These are phyloP conservation scores for Neopestalotiopsis clavispora DNA, from an alignment of 2,329 filamentous ascomycete species.

Conservation along the genomic window DNA sequence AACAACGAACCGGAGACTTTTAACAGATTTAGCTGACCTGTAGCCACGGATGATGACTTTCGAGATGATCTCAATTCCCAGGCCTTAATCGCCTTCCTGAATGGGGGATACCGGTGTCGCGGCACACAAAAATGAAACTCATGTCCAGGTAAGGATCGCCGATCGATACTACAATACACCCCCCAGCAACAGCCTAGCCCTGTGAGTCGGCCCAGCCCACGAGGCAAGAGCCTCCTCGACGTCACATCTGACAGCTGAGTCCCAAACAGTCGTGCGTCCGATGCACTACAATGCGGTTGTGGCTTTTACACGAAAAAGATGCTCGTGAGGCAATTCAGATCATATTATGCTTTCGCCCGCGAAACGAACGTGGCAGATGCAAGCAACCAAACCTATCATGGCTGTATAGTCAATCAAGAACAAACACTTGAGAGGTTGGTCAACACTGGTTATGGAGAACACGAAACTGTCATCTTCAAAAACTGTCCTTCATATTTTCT, in stretches of 20 bases:
- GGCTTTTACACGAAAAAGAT: background rate
- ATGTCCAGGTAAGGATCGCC: constrained; percentile 1
- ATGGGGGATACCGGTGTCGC: constrained; percentile 1
- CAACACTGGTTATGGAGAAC: background rate
- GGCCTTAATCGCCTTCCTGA: background rate
- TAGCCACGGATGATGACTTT: background rate
- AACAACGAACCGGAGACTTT: background rate
- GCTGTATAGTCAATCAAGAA: background rate
- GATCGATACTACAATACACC: background rate
- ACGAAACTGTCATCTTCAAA: background rate
- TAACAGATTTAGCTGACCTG: background rate
- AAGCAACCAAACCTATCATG: background rate
- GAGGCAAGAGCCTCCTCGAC: constrained; percentile 9
- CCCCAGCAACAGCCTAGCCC: background rate
- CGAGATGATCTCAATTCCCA: background rate
- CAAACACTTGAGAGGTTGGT: background rate
- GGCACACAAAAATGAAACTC: background rate
- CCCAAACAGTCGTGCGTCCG: background rate
- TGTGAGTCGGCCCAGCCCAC: background rate
- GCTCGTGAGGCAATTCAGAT: background rate
- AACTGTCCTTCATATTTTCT: background rate
- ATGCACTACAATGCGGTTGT: background rate
- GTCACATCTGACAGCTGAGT: background rate
- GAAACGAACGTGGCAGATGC: background rate
- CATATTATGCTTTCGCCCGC: background rate